Percentiles rank a stretch among this genome's conserved stretches.
These are phyloP conservation scores for Ustilaginoidea virens DNA, from an alignment of 2,329 filamentous ascomycete genomes.

Conservation along the genomic window DNA sequence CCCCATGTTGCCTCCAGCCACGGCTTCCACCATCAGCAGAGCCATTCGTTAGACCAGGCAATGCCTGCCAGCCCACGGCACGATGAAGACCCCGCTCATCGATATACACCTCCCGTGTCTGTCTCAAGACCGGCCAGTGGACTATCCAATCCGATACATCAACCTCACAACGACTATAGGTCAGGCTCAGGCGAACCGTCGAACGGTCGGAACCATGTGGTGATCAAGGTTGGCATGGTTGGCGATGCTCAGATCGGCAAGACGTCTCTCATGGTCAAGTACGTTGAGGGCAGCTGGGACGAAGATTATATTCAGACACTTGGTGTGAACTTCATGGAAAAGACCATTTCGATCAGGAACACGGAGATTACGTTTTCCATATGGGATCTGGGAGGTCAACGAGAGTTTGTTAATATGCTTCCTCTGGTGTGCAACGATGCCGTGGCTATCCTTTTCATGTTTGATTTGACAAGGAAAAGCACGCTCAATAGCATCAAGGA, in stretches of 20 bases:
- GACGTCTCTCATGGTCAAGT: conserved; percentile 98
- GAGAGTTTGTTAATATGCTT: conserved; percentile 99
- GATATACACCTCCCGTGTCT: conserved; percentile 32
- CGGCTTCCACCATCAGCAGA: conserved; percentile 27
- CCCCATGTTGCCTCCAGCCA: conserved; percentile 23
- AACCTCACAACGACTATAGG: conserved; percentile 28
- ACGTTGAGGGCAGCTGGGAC: conserved; percentile 98
- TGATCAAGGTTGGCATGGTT: conserved; percentile 99
- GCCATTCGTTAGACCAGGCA: conserved; percentile 34
- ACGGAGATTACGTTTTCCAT: conserved; percentile 99
- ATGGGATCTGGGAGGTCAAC: conserved; percentile 94
- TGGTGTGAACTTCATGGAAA: conserved; percentile 99
- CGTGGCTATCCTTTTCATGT: conserved; percentile 98
- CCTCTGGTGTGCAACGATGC: conserved; percentile 98
- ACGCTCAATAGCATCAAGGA: conserved; percentile 99
- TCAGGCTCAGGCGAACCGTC: conserved; percentile 20
- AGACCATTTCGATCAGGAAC: conserved; percentile 97
- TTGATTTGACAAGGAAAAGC: conserved; percentile 93
- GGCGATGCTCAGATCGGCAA: conserved; percentile 98
- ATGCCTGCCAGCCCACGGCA: conserved; percentile 23
- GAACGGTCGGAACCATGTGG: conserved; percentile 56
- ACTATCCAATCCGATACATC: conserved; percentile 28
- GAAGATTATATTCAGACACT: conserved; percentile 99
- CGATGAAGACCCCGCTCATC: conserved; percentile 26
- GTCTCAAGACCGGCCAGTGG: conserved; percentile 40